Base-by-base conservation (phyloP, 2,329 filamentous ascomycete genomes). In the Fusarium sambucinum region DNA sequence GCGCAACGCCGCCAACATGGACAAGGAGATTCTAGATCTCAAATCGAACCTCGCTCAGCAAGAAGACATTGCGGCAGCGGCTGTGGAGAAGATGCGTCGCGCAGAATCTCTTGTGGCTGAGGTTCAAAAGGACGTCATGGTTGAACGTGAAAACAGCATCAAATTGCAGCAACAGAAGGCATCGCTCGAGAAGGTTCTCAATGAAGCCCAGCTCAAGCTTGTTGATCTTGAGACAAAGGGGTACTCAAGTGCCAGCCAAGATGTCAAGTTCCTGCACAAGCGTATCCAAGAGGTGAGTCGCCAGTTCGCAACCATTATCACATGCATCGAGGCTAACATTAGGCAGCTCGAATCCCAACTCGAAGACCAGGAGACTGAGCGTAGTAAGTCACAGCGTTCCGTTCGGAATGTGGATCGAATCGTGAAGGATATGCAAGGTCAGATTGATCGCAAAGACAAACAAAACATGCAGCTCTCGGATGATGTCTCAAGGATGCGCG, bases 171-270 rank as follows among this genome's bases (percentile, higher is more conserved):
- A 94, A 77, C 93, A 97, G 71, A 98, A 97, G 82, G 92, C 92
- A 5, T 87, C 87, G 1, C 83, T 99, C 41, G 96, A 98, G 82
- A 97, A 97, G 84, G 89, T 87, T 55, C 84, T 97, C 51, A 97
- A 94, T 78, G 95, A 99, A 78, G 85, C 95, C 27, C 95, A 98
- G 79, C 87, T 98, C 54, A 90, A 90, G 75, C 88, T 97, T 57
- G 91, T 99, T 53, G 96, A 98, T 77, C 85, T 98, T 11, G 95
- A 99, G 82, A 98, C 96, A 42, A 98, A 98, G 84, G 94, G 94
- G 54, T 98, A 97, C 81, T 96, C 94, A 21, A 96, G 91, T 69
- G 92, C 92, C 25, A 97, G 94, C 78, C 93, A 97, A 74, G 95
- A 98, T 80, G 93, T 98, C 71, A 92, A 96, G 75, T 98, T 97